Evolutionary conservation across 2,329 filamentous ascomycete genomes (phyloP).

Genomic region (Geosmithia flava): DNA sequence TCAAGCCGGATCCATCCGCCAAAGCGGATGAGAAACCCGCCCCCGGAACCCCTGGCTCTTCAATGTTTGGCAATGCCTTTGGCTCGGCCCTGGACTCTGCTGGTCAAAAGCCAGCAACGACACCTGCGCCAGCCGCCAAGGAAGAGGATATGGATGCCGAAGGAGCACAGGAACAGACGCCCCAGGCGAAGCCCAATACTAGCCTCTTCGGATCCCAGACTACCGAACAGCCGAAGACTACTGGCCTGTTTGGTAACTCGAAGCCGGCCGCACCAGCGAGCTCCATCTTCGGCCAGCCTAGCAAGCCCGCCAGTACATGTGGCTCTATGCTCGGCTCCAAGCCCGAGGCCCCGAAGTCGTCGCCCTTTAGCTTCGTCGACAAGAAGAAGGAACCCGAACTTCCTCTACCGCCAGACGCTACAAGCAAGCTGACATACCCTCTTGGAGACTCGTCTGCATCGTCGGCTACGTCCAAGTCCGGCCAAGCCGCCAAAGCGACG

Average conservation of each 20-base stretch:
- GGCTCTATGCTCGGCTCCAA: constrained; percentile 12
- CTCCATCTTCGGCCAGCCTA: constrained; percentile 10
- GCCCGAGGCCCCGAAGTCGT: constrained; percentile 7
- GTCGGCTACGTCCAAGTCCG: constrained; percentile 27
- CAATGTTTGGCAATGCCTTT: constrained; percentile 51
- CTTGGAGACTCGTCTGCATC: constrained; percentile 40
- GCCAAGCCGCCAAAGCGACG: constrained; percentile 15
- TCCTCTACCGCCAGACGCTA: constrained; percentile 42
- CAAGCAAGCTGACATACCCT: constrained; percentile 36
- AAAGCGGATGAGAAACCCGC: constrained; percentile 41
- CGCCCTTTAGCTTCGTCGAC: constrained; percentile 9
- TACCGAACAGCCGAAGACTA: constrained; percentile 27
- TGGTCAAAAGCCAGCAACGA: constrained; percentile 21
- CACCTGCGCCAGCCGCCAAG: constrained; percentile 23
- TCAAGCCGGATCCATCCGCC: constrained; percentile 49
- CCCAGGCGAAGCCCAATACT: constrained; percentile 22
- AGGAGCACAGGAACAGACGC: constrained; percentile 19
- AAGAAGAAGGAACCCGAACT: constrained; percentile 15
- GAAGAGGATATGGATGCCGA: constrained; percentile 40
- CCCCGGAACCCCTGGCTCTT: constrained; percentile 22
- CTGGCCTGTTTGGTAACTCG: constrained; percentile 32
- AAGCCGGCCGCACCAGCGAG: constrained; percentile 18
- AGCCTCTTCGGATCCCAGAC: constrained; percentile 11
- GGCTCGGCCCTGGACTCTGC: constrained; percentile 41
- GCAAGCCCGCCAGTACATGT: not conserved